These are phyloP conservation scores for Beauveria sp. DNA, from an alignment of 2,329 filamentous ascomycete genomes.

Conservation along the genomic window DNA sequence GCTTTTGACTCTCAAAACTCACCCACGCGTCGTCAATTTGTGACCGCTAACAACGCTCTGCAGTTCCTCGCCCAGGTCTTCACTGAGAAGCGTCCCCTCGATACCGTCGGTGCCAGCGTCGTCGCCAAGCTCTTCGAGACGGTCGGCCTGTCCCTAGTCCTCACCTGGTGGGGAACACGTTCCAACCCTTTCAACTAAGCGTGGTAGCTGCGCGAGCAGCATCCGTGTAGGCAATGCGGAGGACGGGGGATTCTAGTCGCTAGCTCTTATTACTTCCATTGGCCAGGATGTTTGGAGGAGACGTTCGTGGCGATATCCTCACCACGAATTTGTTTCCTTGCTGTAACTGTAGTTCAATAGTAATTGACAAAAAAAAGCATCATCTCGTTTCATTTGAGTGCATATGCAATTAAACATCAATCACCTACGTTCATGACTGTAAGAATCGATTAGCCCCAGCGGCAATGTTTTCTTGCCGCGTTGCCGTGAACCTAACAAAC, in stretches of 20 bases:
- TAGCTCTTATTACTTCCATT: neutral
- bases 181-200: conserved; percentile 82
- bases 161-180: conserved; percentile 96
- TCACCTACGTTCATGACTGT: too few relatives aligned
- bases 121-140: conserved; percentile 87
- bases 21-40: too few relatives aligned
- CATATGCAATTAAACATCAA: too few relatives aligned
- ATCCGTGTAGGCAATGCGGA: conserved; percentile 3
- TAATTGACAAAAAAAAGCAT: neutral
- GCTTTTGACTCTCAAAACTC: neutral
- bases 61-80: conserved; percentile 82
- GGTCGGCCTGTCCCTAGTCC: conserved; percentile 80
- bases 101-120: conserved; percentile 80
- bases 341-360: conserved; percentile 9
- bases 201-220: neutral
- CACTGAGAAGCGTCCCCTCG: conserved; percentile 84
- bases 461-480: too few relatives aligned
- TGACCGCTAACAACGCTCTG: conserved; percentile 11
- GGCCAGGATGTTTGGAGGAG: neutral
- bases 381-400: too few relatives aligned
- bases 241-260: neutral
- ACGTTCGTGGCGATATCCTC: neutral
- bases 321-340: conserved; percentile 5
- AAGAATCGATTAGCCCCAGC: too few relatives aligned
- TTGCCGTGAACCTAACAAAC: too few relatives aligned